Evolutionary conservation across 2,329 filamentous ascomycete genomes (phyloP), one percentile per base, ranked within the genome.

Genomic region (Colletotrichum siamense): DNA sequence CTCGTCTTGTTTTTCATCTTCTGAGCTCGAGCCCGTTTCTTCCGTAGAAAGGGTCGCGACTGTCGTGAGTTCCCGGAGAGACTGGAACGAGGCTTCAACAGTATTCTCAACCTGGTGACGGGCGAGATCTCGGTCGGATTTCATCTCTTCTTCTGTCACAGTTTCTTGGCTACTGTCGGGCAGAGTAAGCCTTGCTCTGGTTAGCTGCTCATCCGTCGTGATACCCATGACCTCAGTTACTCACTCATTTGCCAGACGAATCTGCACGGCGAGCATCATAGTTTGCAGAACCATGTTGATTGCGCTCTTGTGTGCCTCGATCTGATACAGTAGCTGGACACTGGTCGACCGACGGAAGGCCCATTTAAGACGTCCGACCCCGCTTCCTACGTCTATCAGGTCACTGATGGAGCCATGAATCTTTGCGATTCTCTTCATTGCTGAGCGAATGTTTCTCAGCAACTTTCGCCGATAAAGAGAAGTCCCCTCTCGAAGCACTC

Each of bases 151-250:
- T 6, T 16, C n/a, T 2, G 61, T 8, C n/a, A 7, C 61, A 26
- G 2, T 16, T 1, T 5, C 0, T 7, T 24, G 7, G 2, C 32
- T 10, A 36, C 24, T 24, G 3, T 32, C 28, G 5, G 26, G 3
- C 1, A n/a, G 9, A 9, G 1, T 5, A 18, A 10, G 6, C 30
- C 8, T 32, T 6, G 12, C 9, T 32, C 7, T 0, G 0, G 0
- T n/a, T 15, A 28, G 28, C n/a, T 18, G n/a, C 8, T 13, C 3
- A 30, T n/a, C 32, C 0, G 2, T 4, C 6, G 15, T 26, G 26
- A 26, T 26, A 26, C 26, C 26, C 26, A n/a, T 12, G 2, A 12
- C 3, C 1, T 18, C 2, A 6, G 26, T 7, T 13, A 13, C 4
- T 6, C 22, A 63, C 59, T n/a, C 32, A 63, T 2, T 0, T 22